Conservation (phyloP, 306 rosid genomes). For the Pterocarpus macrocarpus region DNA sequence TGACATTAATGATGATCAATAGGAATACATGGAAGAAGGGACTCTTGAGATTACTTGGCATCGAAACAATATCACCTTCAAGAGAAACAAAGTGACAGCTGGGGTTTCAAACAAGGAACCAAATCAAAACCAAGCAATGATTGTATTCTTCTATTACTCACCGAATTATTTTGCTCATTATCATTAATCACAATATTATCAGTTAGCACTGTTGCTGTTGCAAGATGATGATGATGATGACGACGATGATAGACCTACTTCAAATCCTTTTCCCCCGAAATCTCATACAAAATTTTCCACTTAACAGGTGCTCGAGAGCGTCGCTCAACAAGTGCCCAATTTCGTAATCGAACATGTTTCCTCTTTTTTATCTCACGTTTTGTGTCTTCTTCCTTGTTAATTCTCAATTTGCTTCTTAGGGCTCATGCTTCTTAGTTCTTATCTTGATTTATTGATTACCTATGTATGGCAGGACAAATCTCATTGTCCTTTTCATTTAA, state of each 20-base stretch:
- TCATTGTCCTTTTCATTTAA: constrained; percentile 95
- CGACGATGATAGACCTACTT: constrained; percentile 60
- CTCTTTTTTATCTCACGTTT: neutral
- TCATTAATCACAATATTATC: neutral
- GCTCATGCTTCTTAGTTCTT: neutral
- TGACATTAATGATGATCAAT: constrained; percentile 52
- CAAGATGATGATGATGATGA: constrained; percentile 33
- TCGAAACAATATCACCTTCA: constrained; percentile 84
- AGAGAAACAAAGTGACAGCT: constrained; percentile 63
- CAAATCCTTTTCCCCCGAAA: constrained; percentile 92
- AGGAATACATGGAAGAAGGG: constrained; percentile 71
- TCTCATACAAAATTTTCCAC: constrained; percentile 54
- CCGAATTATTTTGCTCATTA: neutral
- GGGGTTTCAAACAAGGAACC: constrained; percentile 60
- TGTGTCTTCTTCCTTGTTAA: neutral
- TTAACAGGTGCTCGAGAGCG: constrained; percentile 55
- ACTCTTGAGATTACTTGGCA: constrained; percentile 84
- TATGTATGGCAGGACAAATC: constrained; percentile 79
- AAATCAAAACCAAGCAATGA: constrained; percentile 49
- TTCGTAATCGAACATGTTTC: constrained; percentile 91
- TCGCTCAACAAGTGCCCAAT: constrained; percentile 80
- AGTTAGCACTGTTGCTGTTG: constrained; percentile 31
- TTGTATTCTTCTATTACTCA: neutral
- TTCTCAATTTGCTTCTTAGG: neutral
- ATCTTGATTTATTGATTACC: too few species aligned